phyloP scores from a whole-genome alignment of 306 rosid genomes.

The Sindora glabra region DNA sequence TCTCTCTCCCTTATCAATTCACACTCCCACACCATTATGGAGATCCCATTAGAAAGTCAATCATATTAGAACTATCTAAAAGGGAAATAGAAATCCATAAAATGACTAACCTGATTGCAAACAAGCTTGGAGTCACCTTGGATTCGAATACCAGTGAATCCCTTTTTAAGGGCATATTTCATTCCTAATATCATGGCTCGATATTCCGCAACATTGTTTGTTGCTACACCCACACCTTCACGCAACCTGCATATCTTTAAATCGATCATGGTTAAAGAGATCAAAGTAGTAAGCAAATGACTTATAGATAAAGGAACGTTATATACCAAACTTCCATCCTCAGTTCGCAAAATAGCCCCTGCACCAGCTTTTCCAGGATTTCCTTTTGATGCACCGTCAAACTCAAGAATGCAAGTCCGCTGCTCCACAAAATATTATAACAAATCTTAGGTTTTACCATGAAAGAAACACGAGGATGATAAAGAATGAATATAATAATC shows the following conservation, averaged over 20 bases:
- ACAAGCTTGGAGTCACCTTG: conserved; percentile 94
- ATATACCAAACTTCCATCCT: conserved; percentile 70
- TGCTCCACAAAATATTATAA: conserved; percentile 15
- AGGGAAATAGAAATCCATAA: neutral
- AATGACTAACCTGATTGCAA: conserved; percentile 80
- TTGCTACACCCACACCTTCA: conserved; percentile 76
- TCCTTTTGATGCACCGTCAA: conserved; percentile 57
- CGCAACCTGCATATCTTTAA: conserved; percentile 71
- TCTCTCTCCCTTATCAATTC: neutral
- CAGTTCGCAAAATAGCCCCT: conserved; percentile 45
- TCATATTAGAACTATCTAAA: neutral
- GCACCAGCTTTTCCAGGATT: conserved; percentile 66
- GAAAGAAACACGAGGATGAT: neutral
- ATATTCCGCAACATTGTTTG: conserved; percentile 89
- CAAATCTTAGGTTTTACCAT: neutral
- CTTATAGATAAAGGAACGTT: neutral
- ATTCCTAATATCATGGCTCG: conserved; percentile 82
- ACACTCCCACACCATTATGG: too few relatives aligned
- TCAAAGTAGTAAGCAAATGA: conserved; percentile 2
- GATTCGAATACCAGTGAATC: conserved; percentile 51
- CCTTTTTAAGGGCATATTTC: conserved; percentile 76
- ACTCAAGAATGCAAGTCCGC: conserved; percentile 39
- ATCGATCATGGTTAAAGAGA: conserved; percentile 25
- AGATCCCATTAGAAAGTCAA: neutral
- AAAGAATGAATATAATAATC: neutral